Base-by-base conservation (phyloP, 1,139 yeast genomes). In the Blastobotrys malaysiensis region DNA sequence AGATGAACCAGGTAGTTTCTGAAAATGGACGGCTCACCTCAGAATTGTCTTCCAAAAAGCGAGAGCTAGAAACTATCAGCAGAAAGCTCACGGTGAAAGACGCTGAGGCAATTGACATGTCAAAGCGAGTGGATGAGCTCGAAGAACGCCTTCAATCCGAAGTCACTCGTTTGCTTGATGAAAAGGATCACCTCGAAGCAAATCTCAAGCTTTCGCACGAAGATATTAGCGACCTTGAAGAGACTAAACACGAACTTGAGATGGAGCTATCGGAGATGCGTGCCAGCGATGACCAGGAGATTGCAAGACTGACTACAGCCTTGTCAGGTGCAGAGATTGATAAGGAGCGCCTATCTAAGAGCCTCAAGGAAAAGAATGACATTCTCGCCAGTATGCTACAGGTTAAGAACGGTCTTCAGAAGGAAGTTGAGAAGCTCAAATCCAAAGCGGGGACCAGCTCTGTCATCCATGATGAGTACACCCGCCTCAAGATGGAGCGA, bases 1-100 rank as follows among this genome's bases (percentile, higher is more conserved):
- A 55, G 31, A 52, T 51, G 14, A 48, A 55, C 22, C 55, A 52
- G 27, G 51, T 54, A 3, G 45, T 50, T 22, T 20, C 51, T 13
- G 57, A 56, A 44, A 50, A 56, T 19, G 49, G 24, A 16, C 48
- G 51, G 24, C 52, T 55, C 1, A 26, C 52, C n/a, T 7, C 39
- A n/a, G 39, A 31, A n/a, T 7, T 31, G 39, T 7, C 39, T 11
- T 31, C 16, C 11, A 31, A 31, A 7, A 31, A 31, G 39, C 11
- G 16, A 31, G 39, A 31, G 13, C 44, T 36, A 13, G 22, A 20
- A 21, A 39, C 16, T 7, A 6, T 46, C 5, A 31, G 16, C 3
- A 24, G 9, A 31, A 22, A 24, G 39, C 39, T 46, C 39, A 18
- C 36, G n/a, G 48, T 24, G 9, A 14, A 22, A 5, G 26, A 46